A percentile compares a stretch with the other conserved stretches of the same genome.
Conservation (phyloP, 306 rosid genomes). For the Herpetospermum pedunculosum region DNA sequence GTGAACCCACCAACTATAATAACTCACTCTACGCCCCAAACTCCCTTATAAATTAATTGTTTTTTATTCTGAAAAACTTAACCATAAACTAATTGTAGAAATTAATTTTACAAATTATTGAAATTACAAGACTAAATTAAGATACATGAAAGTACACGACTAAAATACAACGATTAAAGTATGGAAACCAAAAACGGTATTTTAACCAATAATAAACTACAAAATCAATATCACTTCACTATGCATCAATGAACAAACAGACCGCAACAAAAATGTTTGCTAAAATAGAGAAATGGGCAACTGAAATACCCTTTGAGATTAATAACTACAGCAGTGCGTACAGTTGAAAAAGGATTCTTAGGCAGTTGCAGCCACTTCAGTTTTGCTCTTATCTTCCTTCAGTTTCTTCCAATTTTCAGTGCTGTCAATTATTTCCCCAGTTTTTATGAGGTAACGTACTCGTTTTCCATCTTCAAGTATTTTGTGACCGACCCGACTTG, state of each 20-base stretch:
- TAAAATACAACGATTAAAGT: too few species aligned
- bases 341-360: background rate
- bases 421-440: constrained; percentile 76
- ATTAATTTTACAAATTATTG: too few species aligned
- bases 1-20: too few species aligned
- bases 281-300: background rate
- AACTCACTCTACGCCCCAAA: too few species aligned
- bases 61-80: too few species aligned
- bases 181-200: too few species aligned
- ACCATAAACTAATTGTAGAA: too few species aligned
- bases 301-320: background rate
- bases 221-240: background rate
- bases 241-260: background rate
- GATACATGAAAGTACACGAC: too few species aligned
- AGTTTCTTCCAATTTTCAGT: constrained; percentile 70
- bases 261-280: constrained; percentile 8
- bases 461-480: constrained; percentile 63
- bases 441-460: constrained; percentile 81
- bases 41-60: too few species aligned
- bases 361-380: constrained; percentile 48
- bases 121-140: too few species aligned
- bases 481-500: constrained; percentile 92
- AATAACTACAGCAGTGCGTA: constrained; percentile 8
- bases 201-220: too few species aligned
- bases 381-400: constrained; percentile 42